Base-by-base conservation (phyloP, 768 basidiomycete genomes). In the Boletus patriciae region DNA sequence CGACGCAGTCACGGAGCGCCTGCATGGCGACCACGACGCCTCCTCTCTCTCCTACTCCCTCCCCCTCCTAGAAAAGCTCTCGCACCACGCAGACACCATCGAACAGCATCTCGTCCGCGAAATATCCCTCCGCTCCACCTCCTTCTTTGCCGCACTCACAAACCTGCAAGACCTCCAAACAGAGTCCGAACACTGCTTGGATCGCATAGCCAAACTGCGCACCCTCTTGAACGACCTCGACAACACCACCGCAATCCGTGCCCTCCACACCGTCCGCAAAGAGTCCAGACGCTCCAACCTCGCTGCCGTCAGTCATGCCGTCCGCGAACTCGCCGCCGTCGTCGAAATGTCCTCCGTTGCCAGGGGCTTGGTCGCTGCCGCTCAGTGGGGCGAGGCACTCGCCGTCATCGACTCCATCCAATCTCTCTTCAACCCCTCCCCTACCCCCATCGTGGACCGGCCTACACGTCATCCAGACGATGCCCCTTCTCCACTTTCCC, bases 51-150 rank as follows among this genome's bases (percentile, higher is more conserved):
- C 89, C 10, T 78, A 86, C 70, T 80, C 86, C 6, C 78, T 88
- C 3, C 89, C 88, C 0, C 76, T 95, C 4, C 86, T 96, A 11
- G 95, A 98, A 68, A 88, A 86, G 64, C 84, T 98, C 60, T 94
- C 94, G 11, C 88, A 92, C 54, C 88, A 96, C 66, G 87, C 95
- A 3, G 97, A 98, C 69, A 89, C 89, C 1, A 83, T 98, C 59
- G 97, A 99, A 69, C 86, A 93, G 57, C 96, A 99, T 72, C 88
- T 99, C 54, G 84, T 95, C 5, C 86, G 86, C 58, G 97, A 98
- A 73, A 95, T 99, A 44, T 89, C 90, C 10, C 77, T 89, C 11
- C 88, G 96, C 15, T 92, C 94, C 0, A 83, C 91, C 1, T 93
- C 94, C 1, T 99, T 99, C 81, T 99, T 98, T 66, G 88, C 95